Evolutionary conservation across 2,329 filamentous ascomycete species (phyloP), one percentile per base, ranked within the genome.

Genomic region (Torrubiellomyces zombiae): DNA sequence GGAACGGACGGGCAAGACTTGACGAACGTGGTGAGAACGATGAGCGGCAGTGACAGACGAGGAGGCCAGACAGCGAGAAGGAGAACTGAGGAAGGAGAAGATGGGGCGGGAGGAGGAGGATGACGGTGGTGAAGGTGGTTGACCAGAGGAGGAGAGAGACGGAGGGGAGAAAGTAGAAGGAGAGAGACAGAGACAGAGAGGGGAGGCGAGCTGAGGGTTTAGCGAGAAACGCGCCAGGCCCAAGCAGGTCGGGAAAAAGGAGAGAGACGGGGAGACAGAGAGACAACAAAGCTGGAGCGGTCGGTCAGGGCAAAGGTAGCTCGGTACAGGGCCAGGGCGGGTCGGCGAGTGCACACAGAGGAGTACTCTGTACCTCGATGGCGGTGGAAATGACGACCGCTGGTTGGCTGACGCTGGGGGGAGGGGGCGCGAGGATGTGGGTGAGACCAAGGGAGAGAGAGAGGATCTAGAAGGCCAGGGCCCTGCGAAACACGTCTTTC

Each of bases 161-260:
- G 18, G 18, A 36, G 35, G 36, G 32, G 36, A 39, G 34, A 38
- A 37, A 35, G 39, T 37, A 39, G 37, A 37, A 39, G 41, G 34
- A 37, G 33, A 38, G 37, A 29, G 34, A 37, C 28, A 37, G 36
- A 39, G 30, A 32, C 29, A 24, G 27, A 32, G 43, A 39, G 39
- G 38, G 37, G 43, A 39, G 40, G 45, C 41, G 42, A 43, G 38
- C 38, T 39, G 36, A 38, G 42, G 38, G 37, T 40, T 42, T 29
- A 21, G 23, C 30, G 29, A 33, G 27, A 26, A 35, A n/a, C n/a
- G n/a, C n/a, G n/a, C n/a, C n/a, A n/a, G n/a, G n/a, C n/a, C n/a
- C n/a, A n/a, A n/a, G n/a, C n/a, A 27, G 36, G 36, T 32, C 36
- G 41, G 39, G 37, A 37, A 39, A 33, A 35, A 39, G 32, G 41